Evolutionary conservation across 805 yeast genomes (phyloP), one percentile per base, ranked within the genome.

Genomic region (Saccharomycodes ludwigii): DNA sequence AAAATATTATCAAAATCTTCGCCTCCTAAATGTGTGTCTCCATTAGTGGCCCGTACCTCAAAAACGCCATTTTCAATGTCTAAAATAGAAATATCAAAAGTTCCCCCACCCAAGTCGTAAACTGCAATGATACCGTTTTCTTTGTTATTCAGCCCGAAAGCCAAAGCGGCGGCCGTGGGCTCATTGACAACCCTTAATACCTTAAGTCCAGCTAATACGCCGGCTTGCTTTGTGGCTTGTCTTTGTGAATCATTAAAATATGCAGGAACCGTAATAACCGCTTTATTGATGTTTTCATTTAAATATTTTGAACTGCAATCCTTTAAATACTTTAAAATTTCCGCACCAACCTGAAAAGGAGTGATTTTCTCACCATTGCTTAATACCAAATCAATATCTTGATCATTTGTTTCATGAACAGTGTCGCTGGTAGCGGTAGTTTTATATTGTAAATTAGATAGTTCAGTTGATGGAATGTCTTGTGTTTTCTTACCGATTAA

Each of bases 151-250:
- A 78, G 59, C 28, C 91, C 91, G 50, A 79, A 80, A 24, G 88
- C 85, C 44, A 80, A 64, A 11, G 88, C 88, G 18, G 91, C 88
- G 8, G 88, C 88, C 16, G 91, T 80, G 24, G 91, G 91, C 55
- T 80, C 91, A 54, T 80, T 80, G 20, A 80, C 68, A 28, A 80
- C 85, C 52, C 93, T 63, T 44, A 79, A 55, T 18, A 80, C 80
- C 36, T 79, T 74, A 42, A 80, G 55, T 17, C 88, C 88, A n/a
- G 79, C 80, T 42, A 76, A 58, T 45, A 66, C 63, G 21, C 88
- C 93, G 1, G 88, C 82, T 48, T 68, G 68, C 49, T 79, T 77
- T n/a, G 91, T 80, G 4, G 88, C 86, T 50, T 75, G 85, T 54
- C 91, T 66, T 53, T 79, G 91, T 13, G 80, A 65, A 53, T 79